These are phyloP conservation scores for Cytospora piceicola DNA, from an alignment of 2,329 filamentous ascomycete genomes.

Conservation along the genomic window DNA sequence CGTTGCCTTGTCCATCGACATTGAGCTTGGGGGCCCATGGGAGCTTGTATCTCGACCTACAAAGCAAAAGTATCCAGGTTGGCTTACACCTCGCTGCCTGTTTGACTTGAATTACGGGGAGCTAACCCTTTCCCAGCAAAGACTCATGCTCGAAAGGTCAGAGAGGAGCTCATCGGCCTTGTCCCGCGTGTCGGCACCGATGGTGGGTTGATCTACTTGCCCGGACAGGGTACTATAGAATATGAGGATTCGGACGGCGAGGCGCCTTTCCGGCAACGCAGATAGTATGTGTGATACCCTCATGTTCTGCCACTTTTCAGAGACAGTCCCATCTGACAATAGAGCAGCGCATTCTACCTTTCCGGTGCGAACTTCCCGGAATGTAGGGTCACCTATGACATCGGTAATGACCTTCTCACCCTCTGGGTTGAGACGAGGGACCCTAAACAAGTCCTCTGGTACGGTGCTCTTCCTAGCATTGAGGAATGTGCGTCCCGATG, in stretches of 20 bases:
- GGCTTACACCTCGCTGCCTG: constrained; percentile 18
- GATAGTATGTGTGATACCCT: constrained; percentile 52
- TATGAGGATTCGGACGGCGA: constrained; percentile 64
- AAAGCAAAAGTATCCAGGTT: constrained; percentile 44
- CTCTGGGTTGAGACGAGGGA: constrained; percentile 76
- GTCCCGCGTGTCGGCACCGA: background rate
- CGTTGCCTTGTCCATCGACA: background rate
- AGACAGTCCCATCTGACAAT: background rate
- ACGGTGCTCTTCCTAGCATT: constrained; percentile 62
- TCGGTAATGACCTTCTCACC: constrained; percentile 63
- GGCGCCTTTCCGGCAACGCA: constrained; percentile 58
- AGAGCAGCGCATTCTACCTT: constrained; percentile 61
- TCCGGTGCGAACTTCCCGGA: constrained; percentile 58
- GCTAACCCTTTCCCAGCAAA: constrained; percentile 48
- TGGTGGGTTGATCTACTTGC: constrained; percentile 59
- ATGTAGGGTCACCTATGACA: constrained; percentile 61
- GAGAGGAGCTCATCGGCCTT: constrained; percentile 51
- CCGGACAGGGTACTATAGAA: constrained; percentile 53
- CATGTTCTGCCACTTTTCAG: background rate
- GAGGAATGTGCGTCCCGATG: constrained; percentile 65
- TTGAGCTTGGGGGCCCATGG: constrained; percentile 1
- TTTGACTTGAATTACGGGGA: background rate
- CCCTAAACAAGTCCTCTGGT: constrained; percentile 64
- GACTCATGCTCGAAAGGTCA: constrained; percentile 60
- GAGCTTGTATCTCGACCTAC: background rate